Evolutionary conservation across 257 asterid species (phyloP).

Genomic region (Solanum pinnatisectum): DNA sequence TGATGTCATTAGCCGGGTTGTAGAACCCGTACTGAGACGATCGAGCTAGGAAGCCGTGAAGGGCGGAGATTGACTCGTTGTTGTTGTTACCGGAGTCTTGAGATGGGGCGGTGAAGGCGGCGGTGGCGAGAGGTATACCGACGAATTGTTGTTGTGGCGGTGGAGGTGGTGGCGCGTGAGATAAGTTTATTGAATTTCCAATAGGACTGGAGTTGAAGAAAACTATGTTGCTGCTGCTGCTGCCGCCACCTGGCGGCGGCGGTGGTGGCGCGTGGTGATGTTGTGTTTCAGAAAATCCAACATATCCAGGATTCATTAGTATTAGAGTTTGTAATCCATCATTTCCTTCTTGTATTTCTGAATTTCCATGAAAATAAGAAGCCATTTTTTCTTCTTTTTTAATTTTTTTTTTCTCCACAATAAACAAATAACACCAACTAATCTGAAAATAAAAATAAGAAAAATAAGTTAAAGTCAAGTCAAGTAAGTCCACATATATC

Average conservation of each 20-base stretch:
- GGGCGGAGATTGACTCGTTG: conserved; percentile 23
- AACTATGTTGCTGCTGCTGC: conserved; percentile 46
- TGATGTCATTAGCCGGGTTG: conserved; percentile 27
- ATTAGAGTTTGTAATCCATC: conserved; percentile 87
- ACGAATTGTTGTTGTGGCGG: conserved; percentile 49
- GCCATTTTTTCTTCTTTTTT: conserved; percentile 34
- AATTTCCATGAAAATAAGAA: conserved; percentile 76
- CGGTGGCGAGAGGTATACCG: conserved; percentile 49
- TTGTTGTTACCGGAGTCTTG: conserved; percentile 5
- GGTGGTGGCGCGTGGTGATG: conserved; percentile 25
- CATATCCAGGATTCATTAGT: conserved; percentile 86
- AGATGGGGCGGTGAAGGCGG: conserved; percentile 1
- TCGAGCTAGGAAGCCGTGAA: conserved; percentile 66
- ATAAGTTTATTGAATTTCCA: conserved; percentile 10
- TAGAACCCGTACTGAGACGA: conserved; percentile 44
- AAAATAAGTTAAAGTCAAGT: not conserved
- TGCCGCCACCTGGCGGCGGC: conserved; percentile 20
- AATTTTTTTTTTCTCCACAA: not conserved
- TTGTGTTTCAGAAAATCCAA: conserved; percentile 64
- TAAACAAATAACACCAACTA: conserved; percentile 14
- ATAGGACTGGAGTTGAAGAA: conserved; percentile 53
- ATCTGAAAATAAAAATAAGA: not conserved
- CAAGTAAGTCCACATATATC: not conserved
- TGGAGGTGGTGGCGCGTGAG: conserved; percentile 55
- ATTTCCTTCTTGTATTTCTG: conserved; percentile 61